phyloP scores from a whole-genome alignment of 1,139 yeast species.

The Suhomyces kunorum region DNA sequence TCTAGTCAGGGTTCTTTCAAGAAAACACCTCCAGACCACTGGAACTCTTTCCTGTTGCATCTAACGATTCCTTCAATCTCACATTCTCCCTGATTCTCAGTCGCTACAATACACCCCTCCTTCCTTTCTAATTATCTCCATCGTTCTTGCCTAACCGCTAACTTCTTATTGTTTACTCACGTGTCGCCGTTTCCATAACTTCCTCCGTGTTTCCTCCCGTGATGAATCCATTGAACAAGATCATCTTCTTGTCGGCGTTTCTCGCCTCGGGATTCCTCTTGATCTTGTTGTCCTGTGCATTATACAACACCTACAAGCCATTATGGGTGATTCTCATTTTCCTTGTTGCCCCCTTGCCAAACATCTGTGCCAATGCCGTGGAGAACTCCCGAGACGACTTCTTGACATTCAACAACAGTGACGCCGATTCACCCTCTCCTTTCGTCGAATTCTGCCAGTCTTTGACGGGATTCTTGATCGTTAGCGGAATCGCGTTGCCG shows the following conservation, averaged over 20 bases:
- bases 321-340: slow-evolving; percentile 66
- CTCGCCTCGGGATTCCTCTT: slow-evolving; percentile 75
- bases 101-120: too few species aligned
- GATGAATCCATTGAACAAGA: slow-evolving; percentile 64
- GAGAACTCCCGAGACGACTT: slow-evolving; percentile 56
- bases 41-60: too few species aligned
- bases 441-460: slow-evolving; percentile 62
- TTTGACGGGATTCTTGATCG: slow-evolving; percentile 63
- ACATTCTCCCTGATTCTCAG: too few species aligned
- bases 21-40: too few species aligned
- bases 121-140: too few species aligned
- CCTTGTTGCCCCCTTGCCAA: slow-evolving; percentile 72
- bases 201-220: background rate
- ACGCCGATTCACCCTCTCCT: slow-evolving; percentile 43
- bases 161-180: too few species aligned
- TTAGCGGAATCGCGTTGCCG: slow-evolving; percentile 71
- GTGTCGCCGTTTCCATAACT: background rate
- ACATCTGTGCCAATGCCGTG: slow-evolving; percentile 45
- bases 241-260: slow-evolving; percentile 68
- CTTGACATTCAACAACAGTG: slow-evolving; percentile 59
- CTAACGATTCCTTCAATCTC: too few species aligned
- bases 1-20: too few species aligned
- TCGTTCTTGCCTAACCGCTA: too few species aligned
- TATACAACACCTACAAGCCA: slow-evolving; percentile 70
- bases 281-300: slow-evolving; percentile 70